phyloP scores from a whole-genome alignment of 2,329 filamentous ascomycete species.

The Colletotrichum incanum region DNA sequence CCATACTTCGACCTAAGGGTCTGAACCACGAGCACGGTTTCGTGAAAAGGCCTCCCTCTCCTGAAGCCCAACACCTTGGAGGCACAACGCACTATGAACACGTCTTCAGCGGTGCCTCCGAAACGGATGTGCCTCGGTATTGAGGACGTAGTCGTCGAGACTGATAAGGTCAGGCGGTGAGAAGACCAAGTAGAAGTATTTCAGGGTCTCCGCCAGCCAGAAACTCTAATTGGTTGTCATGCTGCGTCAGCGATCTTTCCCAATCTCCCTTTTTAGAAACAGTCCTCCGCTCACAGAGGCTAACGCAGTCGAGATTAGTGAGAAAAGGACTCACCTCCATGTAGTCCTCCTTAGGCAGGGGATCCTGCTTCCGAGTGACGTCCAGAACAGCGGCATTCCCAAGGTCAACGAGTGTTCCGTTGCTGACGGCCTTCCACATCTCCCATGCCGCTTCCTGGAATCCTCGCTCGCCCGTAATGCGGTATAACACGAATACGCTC shows the following conservation, averaged over 20 bases:
- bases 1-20: too few species aligned
- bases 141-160: constrained; percentile 78
- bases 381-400: constrained; percentile 66
- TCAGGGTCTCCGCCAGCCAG: constrained; percentile 82
- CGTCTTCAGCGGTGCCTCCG: constrained; percentile 35
- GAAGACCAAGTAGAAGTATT: constrained; percentile 83
- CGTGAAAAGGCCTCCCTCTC: not conserved
- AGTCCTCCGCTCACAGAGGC: not conserved
- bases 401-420: constrained; percentile 61
- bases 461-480: constrained; percentile 63
- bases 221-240: constrained; percentile 69
- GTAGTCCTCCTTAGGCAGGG: constrained; percentile 57
- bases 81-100: not conserved
- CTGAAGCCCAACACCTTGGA: not conserved
- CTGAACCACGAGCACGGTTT: too few species aligned
- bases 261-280: constrained; percentile 34
- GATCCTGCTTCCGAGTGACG: constrained; percentile 66
- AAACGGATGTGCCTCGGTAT: constrained; percentile 68
- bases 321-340: constrained; percentile 49
- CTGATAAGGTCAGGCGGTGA: constrained; percentile 74
- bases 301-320: not conserved
- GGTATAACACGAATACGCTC: constrained; percentile 69
- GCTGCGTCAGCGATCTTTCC: not conserved
- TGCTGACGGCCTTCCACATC: constrained; percentile 67
- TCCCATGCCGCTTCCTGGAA: constrained; percentile 68